Evolutionary conservation across 345 rosid species (phyloP), one percentile per base, ranked within the genome.

Genomic region (Lumnitzera littorea): DNA sequence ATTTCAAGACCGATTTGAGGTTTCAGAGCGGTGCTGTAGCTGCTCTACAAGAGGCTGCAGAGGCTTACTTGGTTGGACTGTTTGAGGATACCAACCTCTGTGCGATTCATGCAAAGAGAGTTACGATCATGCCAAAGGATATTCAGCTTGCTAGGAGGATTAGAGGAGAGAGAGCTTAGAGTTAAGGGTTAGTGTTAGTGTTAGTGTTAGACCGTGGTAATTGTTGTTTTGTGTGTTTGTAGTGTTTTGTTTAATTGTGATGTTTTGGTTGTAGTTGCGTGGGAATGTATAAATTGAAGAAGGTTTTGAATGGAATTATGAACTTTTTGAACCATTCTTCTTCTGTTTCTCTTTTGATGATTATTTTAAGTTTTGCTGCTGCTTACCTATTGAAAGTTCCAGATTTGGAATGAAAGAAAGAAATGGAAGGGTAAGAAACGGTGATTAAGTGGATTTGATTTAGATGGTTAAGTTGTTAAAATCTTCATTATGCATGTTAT

Each of bases 21-120:
- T 65, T 65, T 62, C 69, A 65, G 69, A 65, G 69, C 69, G 36
- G 62, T 49, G 69, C 69, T 36, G 69, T 65, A n/a, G 46, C 69
- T 20, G 69, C 69, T 41, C 59, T 65, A 7, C 69, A 65, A 24
- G 69, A 65, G 24, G 62, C 62, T 15, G 69, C 69, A 5, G 69
- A 65, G 62, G 69, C 69, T 15, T 65, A 65, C 23, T 46, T 65
- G 56, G 69, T 65, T 1, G 69, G 69, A 24, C 47, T 65, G 55
- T 65, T 65, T 14, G 69, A 65, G 69, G 69, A 65, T 15, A 65
- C 69, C 15, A 65, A 65, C 25, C 62, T 65, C 17, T 65, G 69
- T 17, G 69, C 69, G 3, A 65, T 65, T 51, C 69, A 65, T 41
- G 69, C 69, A 17, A 65, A 65, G 62, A 65, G 69, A 50, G 62